These are phyloP conservation scores for Fusarium oxysporum DNA, from an alignment of 2,329 filamentous ascomycete species.

Conservation along the genomic window DNA sequence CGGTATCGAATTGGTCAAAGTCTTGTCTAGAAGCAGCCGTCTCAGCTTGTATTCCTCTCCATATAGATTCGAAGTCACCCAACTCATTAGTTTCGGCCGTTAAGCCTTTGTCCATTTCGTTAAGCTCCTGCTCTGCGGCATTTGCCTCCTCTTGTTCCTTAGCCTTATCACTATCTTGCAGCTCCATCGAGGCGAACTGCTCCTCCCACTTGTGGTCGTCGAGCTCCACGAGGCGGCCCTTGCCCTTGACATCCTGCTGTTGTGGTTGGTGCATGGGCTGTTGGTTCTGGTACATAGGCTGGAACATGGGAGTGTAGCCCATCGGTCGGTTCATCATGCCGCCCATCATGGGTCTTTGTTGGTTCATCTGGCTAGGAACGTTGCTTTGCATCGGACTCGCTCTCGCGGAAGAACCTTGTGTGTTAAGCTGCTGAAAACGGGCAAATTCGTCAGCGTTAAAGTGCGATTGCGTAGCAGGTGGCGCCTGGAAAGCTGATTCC, in stretches of 20 bases:
- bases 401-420: slow-evolving; percentile 63
- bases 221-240: slow-evolving; percentile 93
- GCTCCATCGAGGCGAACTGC: slow-evolving; percentile 90
- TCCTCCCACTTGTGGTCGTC: slow-evolving; percentile 96
- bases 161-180: slow-evolving; percentile 67
- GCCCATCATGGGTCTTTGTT: slow-evolving; percentile 73
- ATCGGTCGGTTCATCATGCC: slow-evolving; percentile 64
- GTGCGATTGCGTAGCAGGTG: slow-evolving; percentile 64
- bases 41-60: slow-evolving; percentile 84
- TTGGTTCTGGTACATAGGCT: slow-evolving; percentile 60
- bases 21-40: slow-evolving; percentile 74
- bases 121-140: slow-evolving; percentile 86
- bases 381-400: slow-evolving; percentile 69
- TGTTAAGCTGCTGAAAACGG: slow-evolving; percentile 81
- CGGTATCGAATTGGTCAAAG: slow-evolving; percentile 77
- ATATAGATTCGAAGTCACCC: slow-evolving; percentile 91
- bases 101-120: slow-evolving; percentile 80
- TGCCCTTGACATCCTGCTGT: slow-evolving; percentile 74
- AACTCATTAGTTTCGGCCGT: slow-evolving; percentile 80
- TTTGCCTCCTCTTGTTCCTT: slow-evolving; percentile 71
- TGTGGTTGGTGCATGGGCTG: slow-evolving; percentile 59
- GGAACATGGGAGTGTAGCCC: slow-evolving; percentile 66
- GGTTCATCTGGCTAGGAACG: slow-evolving; percentile 60
- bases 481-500: slow-evolving; percentile 76
- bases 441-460: slow-evolving; percentile 90